These are phyloP conservation scores for Microascus cirrosus DNA, from an alignment of 2,329 filamentous ascomycete genomes.

Conservation along the genomic window DNA sequence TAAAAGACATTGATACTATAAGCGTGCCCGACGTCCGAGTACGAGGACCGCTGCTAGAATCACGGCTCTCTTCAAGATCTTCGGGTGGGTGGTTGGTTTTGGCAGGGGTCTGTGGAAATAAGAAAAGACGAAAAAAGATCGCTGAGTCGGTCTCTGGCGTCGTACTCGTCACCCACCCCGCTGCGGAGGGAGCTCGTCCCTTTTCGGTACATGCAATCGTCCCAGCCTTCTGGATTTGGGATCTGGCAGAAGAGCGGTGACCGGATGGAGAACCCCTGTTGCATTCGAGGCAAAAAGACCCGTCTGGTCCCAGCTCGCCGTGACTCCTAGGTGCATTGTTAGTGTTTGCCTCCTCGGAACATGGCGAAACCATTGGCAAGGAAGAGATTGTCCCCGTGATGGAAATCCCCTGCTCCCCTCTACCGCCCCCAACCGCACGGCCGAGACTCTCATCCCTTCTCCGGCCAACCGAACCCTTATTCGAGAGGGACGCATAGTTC, in stretches of 20 bases:
- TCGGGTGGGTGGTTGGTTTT: neutral
- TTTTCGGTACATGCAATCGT: neutral
- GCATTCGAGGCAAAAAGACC: neutral
- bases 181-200: neutral
- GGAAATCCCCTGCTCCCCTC: neutral
- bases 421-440: neutral
- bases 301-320: neutral
- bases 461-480: no score
- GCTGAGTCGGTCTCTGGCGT: neutral
- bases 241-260: neutral
- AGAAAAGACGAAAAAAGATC: neutral
- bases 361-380: neutral
- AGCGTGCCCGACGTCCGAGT: neutral
- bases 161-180: neutral
- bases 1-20: neutral
- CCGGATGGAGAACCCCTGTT: neutral
- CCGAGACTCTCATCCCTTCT: no score
- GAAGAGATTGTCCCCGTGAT: neutral
- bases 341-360: neutral
- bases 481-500: neutral
- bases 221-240: neutral
- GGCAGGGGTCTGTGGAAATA: neutral
- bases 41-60: neutral
- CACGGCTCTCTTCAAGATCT: neutral
- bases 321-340: neutral